These are phyloP conservation scores for Fusarium subtropicale DNA, from an alignment of 2,329 filamentous ascomycete species.

Conservation along the genomic window DNA sequence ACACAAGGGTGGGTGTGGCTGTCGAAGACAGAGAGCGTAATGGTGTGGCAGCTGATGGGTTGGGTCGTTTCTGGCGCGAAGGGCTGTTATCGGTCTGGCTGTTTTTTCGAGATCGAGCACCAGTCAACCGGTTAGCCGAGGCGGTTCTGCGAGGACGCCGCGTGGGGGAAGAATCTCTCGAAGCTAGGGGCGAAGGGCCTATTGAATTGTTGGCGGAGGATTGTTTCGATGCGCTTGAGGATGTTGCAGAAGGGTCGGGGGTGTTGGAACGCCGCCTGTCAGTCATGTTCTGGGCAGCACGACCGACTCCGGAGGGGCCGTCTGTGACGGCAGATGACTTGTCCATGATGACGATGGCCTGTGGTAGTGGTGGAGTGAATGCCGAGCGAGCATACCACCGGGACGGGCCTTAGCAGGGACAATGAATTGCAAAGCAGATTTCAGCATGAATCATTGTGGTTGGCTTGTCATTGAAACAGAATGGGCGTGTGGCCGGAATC, in stretches of 20 bases:
- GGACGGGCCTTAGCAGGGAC: conserved; percentile 48
- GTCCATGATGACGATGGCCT: conserved; percentile 51
- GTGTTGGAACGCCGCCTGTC: conserved; percentile 41
- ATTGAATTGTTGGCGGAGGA: conserved; percentile 54
- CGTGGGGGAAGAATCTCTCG: conserved; percentile 62
- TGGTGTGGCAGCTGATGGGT: conserved; percentile 69
- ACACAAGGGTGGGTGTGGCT: conserved; percentile 73
- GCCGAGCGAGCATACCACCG: conserved; percentile 51
- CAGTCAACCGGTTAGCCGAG: conserved; percentile 52
- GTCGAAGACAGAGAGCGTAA: conserved; percentile 76
- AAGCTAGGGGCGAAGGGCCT: conserved; percentile 53
- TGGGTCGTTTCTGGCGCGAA: conserved; percentile 62
- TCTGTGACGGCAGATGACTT: conserved; percentile 49
- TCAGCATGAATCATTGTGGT: conserved; percentile 52
- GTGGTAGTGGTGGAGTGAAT: conserved; percentile 46
- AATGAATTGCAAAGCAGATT: conserved; percentile 46
- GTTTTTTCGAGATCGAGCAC: conserved; percentile 71
- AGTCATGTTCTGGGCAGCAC: conserved; percentile 35
- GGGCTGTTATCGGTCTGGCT: conserved; percentile 74
- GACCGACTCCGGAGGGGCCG: conserved; percentile 40
- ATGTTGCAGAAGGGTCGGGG: conserved; percentile 41
- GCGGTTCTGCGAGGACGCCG: conserved; percentile 54
- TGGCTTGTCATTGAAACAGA: conserved; percentile 50
- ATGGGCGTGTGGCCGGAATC: conserved; percentile 37
- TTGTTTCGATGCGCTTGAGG: conserved; percentile 49